Base-by-base conservation (phyloP, 2,329 filamentous ascomycete genomes). In the Pseudocercospora fuligena region DNA sequence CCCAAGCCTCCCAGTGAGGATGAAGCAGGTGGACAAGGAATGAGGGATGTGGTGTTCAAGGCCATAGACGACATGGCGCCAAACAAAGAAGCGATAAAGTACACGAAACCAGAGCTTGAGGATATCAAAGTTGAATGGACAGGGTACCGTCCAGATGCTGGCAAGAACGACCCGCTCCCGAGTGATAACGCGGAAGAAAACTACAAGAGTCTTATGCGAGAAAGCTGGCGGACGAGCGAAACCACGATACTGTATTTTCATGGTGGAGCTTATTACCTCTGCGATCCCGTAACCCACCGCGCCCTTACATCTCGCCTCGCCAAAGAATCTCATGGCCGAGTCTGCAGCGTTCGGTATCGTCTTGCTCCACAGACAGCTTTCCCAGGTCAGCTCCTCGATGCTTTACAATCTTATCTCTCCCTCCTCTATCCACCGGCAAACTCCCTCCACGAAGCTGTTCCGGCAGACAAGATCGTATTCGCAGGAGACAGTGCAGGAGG, bases 401-500 rank as follows among this genome's bases (percentile, higher is more conserved):
- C 87, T 1, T 79, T 94, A 9, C 82, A 90, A 33, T 88, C 90
- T 0, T 95, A 94, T 74, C 83, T 95, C 40, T 87, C 86, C 0
- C 82, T 94, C 6, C 82, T 95, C 1, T 89, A 92, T 72, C 92
- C 92, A 12, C 89, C 90, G 0, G 82, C 86, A 0, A 89, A 85
- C 19, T 86, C 91, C 0, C 85, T 88, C 53, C 92, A 95, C 76
- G 82, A 85, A 14, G 81, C 91, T 2, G 86, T 94, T 1, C 80
- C 83, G 5, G 83, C 92, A 0, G 81, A 83, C 49, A 82, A 92
- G 63, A 89, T 95, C 49, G 87, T 93, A 9, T 82, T 95, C 71
- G 84, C 86, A 1, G 92, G 92, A 46, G 92, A 95, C 75, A 90
- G 87, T 65, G 92, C 92, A 2, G 92, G 92, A 14, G 92, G 90